These are phyloP conservation scores for Tuctoria greenei DNA, from an alignment of 176 grass and related monocot genomes.

Conservation along the genomic window DNA sequence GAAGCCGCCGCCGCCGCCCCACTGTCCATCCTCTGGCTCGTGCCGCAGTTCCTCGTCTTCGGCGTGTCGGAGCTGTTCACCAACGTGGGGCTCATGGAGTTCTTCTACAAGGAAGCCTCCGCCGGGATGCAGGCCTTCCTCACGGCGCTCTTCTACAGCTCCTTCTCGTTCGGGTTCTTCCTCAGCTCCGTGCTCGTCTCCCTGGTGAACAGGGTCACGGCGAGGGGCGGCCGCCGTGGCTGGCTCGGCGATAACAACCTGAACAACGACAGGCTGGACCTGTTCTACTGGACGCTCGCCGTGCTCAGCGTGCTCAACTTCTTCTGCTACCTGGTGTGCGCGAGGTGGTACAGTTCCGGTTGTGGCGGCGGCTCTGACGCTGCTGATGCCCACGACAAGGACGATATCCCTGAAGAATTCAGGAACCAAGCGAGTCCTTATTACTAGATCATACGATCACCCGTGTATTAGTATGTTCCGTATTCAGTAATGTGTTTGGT, in stretches of 20 bases:
- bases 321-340: not conserved
- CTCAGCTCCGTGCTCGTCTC: not conserved
- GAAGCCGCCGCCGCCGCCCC: not conserved
- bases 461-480: not conserved
- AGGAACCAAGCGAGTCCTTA: not conserved
- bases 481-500: too few species aligned
- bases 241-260: too few species aligned
- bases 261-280: too few species aligned
- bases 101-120: not conserved
- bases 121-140: not conserved
- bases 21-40: not conserved
- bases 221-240: not conserved
- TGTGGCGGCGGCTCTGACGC: not conserved
- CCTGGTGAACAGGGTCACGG: not conserved
- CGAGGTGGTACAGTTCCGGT: not conserved
- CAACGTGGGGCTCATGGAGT: not conserved
- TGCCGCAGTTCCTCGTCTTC: not conserved
- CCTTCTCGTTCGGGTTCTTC: not conserved
- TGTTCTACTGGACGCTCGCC: too few species aligned
- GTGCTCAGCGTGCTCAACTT: too few species aligned
- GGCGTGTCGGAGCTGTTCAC: not conserved
- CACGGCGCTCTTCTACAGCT: not conserved
- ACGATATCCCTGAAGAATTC: not conserved
- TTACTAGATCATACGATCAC: not conserved
- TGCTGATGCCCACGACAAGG: too few species aligned